Conservation (phyloP, 2,329 filamentous ascomycete genomes). For the Aspergillus quadricinctus region DNA sequence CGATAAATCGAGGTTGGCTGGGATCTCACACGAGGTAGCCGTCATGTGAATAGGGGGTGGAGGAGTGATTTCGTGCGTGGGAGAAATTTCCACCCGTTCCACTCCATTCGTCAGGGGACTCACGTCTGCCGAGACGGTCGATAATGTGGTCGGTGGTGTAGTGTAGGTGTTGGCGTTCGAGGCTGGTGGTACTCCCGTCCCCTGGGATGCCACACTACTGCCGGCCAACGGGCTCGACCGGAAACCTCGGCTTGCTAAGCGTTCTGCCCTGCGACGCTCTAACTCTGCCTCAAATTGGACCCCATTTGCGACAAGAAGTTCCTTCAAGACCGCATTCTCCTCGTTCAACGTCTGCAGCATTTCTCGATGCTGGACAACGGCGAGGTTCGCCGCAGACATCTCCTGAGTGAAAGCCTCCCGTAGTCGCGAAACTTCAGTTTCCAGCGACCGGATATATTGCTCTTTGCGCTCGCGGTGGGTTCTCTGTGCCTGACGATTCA, state of each 20-base stretch:
- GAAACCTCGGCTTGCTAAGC: constrained; percentile 18
- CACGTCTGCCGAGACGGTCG: constrained; percentile 18
- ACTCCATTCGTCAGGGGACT: constrained; percentile 26
- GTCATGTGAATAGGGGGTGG: constrained; percentile 20
- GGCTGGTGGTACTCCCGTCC: constrained; percentile 17
- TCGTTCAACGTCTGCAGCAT: constrained; percentile 66
- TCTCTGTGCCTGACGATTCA: constrained; percentile 93
- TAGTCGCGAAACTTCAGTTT: constrained; percentile 83
- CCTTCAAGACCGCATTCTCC: constrained; percentile 73
- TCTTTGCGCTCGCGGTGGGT: constrained; percentile 97
- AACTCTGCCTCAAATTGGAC: constrained; percentile 53
- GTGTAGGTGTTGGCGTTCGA: constrained; percentile 24
- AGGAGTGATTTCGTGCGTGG: constrained; percentile 19
- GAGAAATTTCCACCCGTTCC: constrained; percentile 27
- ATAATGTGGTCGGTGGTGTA: constrained; percentile 32
- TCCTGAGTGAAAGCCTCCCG: constrained; percentile 72
- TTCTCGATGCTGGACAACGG: constrained; percentile 64
- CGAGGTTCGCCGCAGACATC: constrained; percentile 50
- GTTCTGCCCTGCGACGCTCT: constrained; percentile 34
- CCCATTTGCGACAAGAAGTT: constrained; percentile 55
- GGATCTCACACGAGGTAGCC: constrained; percentile 18
- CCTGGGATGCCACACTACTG: constrained; percentile 35
- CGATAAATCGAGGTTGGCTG: constrained; percentile 21
- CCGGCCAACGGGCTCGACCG: constrained; percentile 41
- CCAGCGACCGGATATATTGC: constrained; percentile 88